A percentile compares a stretch with the other conserved stretches of the same genome.
Conservation (phyloP, 768 basidiomycete genomes). For the Lepiota venenata region DNA sequence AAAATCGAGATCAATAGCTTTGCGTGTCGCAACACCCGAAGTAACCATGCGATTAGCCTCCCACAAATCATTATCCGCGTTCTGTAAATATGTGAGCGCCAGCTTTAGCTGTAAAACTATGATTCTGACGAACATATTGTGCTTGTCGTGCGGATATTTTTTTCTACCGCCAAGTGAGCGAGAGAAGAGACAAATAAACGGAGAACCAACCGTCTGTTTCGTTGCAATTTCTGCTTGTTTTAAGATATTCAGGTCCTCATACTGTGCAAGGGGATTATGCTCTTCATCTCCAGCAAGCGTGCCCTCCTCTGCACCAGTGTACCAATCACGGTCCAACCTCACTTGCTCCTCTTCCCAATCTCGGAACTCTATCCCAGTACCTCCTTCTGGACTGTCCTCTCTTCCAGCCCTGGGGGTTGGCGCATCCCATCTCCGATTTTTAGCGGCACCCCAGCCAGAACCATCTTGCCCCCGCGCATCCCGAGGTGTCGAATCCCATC, state of each 20-base stretch:
- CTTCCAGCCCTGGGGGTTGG: constrained; percentile 72
- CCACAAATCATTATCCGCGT: constrained; percentile 98
- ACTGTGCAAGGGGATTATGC: constrained; percentile 89
- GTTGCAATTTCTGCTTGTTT: constrained; percentile 75
- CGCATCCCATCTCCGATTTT: constrained; percentile 71
- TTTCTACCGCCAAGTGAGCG: constrained; percentile 44
- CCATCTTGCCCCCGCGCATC: constrained; percentile 49
- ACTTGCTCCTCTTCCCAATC: constrained; percentile 99
- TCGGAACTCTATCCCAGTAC: constrained; percentile 63
- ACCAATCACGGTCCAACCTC: constrained; percentile 93
- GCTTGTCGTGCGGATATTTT: constrained; percentile 93
- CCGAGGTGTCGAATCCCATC: constrained; percentile 93
- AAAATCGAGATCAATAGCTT: constrained; percentile 87
- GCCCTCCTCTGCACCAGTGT: constrained; percentile 87
- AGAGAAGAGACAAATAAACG: background rate
- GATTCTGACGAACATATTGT: constrained; percentile 71
- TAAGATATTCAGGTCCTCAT: constrained; percentile 73
- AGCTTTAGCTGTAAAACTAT: background rate
- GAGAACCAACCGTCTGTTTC: constrained; percentile 61
- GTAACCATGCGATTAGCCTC: constrained; percentile 97
- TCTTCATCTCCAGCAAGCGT: constrained; percentile 86
- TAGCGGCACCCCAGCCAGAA: constrained; percentile 59
- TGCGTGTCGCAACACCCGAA: constrained; percentile 90
- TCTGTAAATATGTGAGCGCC: constrained; percentile 43
- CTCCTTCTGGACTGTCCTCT: constrained; percentile 67